Conservation (phyloP, 1,284 basidiomycete species). For the Hypsizygus ulmarius region DNA sequence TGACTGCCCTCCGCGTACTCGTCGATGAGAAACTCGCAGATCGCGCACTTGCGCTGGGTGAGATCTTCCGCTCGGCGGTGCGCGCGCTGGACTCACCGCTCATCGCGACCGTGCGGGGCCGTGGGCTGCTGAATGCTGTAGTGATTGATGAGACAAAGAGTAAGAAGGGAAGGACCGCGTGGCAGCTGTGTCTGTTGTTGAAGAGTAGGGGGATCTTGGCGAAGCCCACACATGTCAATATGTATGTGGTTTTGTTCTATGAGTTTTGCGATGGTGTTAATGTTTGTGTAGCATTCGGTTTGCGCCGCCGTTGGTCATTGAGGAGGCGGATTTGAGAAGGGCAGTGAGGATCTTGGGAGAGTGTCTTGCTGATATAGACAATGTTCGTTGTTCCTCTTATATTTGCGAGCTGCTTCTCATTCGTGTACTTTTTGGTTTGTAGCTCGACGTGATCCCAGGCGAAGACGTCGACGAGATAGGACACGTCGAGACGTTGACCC, state of each 20-base stretch:
- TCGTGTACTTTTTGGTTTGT: neutral
- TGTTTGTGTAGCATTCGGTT: constrained; percentile 77
- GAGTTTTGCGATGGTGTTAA: constrained; percentile 1
- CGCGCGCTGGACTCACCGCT: constrained; percentile 67
- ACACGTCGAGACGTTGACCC: constrained; percentile 11
- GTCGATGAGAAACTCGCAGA: constrained; percentile 82
- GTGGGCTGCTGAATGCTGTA: constrained; percentile 90
- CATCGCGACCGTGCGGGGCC: constrained; percentile 75
- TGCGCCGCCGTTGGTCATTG: constrained; percentile 92
- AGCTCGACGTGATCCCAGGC: constrained; percentile 26
- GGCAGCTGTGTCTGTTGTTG: constrained; percentile 93
- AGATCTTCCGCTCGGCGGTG: constrained; percentile 75
- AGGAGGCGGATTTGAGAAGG: constrained; percentile 78
- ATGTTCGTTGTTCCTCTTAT: constrained; percentile 43
- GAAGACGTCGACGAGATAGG: constrained; percentile 17
- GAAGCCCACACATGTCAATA: constrained; percentile 96
- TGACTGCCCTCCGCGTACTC: constrained; percentile 87
- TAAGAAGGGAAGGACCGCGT: constrained; percentile 78
- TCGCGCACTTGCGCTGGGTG: constrained; percentile 78
- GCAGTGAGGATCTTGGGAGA: constrained; percentile 78
- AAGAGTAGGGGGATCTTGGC: constrained; percentile 90
- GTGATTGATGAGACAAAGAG: constrained; percentile 88
- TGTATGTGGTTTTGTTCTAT: constrained; percentile 51
- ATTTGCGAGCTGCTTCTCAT: too few relatives aligned
- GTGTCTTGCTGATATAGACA: constrained; percentile 80